phyloP scores from a whole-genome alignment of 2,329 filamentous ascomycete genomes.

The Phialophora verrucosa region DNA sequence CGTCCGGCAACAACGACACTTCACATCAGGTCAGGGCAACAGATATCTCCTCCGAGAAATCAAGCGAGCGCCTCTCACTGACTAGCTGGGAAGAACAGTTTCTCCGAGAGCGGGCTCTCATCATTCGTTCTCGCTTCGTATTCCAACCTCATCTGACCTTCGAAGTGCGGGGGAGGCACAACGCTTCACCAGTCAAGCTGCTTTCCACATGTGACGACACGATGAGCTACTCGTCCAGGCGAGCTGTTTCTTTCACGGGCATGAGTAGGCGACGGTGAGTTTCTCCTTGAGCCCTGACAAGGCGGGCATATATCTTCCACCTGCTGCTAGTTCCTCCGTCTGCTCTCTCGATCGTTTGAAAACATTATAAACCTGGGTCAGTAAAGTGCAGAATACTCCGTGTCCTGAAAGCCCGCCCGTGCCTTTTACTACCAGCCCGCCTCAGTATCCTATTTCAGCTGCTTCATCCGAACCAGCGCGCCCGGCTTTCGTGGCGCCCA shows the following conservation, averaged over 20 bases:
- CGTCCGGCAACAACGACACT: neutral
- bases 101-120: slow-evolving; percentile 6
- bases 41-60: slow-evolving; percentile 16
- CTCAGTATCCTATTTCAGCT: too few species aligned
- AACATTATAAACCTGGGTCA: neutral
- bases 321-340: neutral
- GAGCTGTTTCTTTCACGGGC: slow-evolving; percentile 1
- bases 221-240: neutral
- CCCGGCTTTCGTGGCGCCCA: neutral
- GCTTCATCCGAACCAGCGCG: neutral
- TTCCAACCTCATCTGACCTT: neutral
- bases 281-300: slow-evolving; percentile 3
- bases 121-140: slow-evolving; percentile 1
- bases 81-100: slow-evolving; percentile 14
- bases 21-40: neutral
- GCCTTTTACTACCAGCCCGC: too few species aligned
- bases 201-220: slow-evolving; percentile 6
- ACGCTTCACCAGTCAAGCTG: neutral
- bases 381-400: too few species aligned
- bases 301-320: slow-evolving; percentile 6
- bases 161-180: slow-evolving; percentile 8
- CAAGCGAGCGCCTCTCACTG: slow-evolving; percentile 1
- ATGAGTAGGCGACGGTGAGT: slow-evolving; percentile 12
- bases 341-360: neutral
- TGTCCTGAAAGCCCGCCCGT: too few species aligned